A percentile compares a stretch with the other conserved stretches of the same genome.
Evolutionary conservation across 2,329 filamentous ascomycete species (phyloP).

Genomic region (Cercospora beticola): DNA sequence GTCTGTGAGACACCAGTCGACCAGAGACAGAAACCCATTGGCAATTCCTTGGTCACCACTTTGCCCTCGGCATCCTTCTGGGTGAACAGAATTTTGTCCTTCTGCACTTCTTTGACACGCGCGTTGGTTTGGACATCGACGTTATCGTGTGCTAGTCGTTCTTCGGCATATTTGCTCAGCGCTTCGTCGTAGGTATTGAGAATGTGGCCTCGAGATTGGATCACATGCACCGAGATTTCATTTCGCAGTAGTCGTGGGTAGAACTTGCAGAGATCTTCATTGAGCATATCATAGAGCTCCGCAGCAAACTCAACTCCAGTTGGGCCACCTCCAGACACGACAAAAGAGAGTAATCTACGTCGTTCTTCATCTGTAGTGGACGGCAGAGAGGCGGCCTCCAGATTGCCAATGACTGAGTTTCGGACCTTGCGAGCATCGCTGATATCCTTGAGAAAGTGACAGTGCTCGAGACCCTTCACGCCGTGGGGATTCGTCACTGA

Average conservation of each 20-base stretch:
- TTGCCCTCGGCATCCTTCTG: constrained; percentile 75
- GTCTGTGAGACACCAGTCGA: constrained; percentile 92
- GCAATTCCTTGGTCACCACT: constrained; percentile 83
- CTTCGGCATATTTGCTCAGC: constrained; percentile 86
- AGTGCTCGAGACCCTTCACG: constrained; percentile 90
- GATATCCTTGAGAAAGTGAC: constrained; percentile 93
- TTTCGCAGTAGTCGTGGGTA: constrained; percentile 92
- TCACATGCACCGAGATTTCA: constrained; percentile 95
- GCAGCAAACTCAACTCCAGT: constrained; percentile 98
- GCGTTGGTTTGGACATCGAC: constrained; percentile 91
- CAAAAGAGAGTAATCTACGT: constrained; percentile 84
- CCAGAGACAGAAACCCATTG: constrained; percentile 96
- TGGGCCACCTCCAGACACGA: constrained; percentile 91
- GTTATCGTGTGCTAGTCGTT: constrained; percentile 84
- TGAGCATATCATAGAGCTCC: constrained; percentile 91
- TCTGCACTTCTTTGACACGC: constrained; percentile 81
- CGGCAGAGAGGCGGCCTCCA: constrained; percentile 88
- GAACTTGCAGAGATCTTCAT: constrained; percentile 80
- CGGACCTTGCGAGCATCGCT: constrained; percentile 87
- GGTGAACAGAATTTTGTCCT: constrained; percentile 83
- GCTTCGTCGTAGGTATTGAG: constrained; percentile 98
- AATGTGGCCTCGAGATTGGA: constrained; percentile 92
- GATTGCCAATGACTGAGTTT: constrained; percentile 82
- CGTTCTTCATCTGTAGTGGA: constrained; percentile 88
- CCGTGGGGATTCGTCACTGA: constrained; percentile 93